phyloP scores from a whole-genome alignment of 177 flowering plant species.

The Vitis hybrid region DNA sequence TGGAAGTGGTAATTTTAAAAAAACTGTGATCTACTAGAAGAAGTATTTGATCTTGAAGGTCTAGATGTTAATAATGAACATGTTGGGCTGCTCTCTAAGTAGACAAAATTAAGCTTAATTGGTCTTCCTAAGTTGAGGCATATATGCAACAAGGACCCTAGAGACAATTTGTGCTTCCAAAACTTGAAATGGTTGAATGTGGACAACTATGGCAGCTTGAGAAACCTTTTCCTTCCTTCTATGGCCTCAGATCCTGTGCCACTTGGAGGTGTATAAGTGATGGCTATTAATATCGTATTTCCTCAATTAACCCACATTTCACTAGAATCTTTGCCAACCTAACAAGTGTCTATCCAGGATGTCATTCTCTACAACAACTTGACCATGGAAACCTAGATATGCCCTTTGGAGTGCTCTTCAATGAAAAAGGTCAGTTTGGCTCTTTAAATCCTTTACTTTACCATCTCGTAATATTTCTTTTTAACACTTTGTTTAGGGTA shows the following conservation, averaged over 20 bases:
- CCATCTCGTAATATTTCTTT: neutral
- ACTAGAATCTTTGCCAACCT: neutral
- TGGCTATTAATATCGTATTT: neutral
- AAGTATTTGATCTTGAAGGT: neutral
- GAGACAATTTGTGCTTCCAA: neutral
- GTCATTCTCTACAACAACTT: neutral
- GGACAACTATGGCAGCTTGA: neutral
- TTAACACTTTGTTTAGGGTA: too few relatives aligned
- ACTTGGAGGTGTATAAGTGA: too few relatives aligned
- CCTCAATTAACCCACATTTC: neutral
- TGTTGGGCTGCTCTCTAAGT: too few relatives aligned
- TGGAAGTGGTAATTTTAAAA: neutral
- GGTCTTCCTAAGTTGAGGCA: too few relatives aligned
- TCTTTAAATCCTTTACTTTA: neutral
- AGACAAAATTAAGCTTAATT: too few relatives aligned
- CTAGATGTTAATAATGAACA: neutral
- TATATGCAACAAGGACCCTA: neutral
- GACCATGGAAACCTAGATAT: neutral
- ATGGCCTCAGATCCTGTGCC: neutral
- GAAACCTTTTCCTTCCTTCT: neutral
- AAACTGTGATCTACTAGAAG: neutral
- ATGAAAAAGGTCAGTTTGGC: neutral
- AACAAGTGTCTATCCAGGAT: neutral
- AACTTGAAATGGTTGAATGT: neutral
- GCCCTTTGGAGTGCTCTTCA: neutral